A percentile compares a stretch with the other conserved stretches of the same genome.
Evolutionary conservation across 2,329 filamentous ascomycete genomes (phyloP).

Genomic region (Acrocalymma vagum): DNA sequence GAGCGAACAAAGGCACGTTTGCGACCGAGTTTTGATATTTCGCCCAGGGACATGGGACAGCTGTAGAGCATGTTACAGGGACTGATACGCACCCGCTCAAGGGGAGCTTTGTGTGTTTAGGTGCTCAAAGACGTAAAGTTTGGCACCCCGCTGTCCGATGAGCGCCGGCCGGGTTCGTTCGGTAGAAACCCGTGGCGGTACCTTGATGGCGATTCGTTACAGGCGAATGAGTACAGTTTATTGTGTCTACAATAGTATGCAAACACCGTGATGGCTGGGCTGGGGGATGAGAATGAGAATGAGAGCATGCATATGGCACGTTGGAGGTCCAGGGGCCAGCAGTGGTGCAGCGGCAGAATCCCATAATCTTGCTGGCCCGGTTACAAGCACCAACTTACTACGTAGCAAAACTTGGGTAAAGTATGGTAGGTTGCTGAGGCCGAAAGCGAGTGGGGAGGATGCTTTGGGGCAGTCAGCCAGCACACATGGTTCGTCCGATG

Average conservation of each 20-base stretch:
- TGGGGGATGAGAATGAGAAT: no score
- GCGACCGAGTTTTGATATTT: conserved; percentile 28
- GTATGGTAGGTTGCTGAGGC: no score
- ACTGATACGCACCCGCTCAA: conserved; percentile 29
- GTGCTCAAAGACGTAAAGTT: conserved; percentile 18
- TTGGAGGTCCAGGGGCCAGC: no score
- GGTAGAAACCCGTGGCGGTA: conserved; percentile 14
- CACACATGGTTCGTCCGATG: conserved; percentile 33
- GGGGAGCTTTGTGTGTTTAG: conserved; percentile 6
- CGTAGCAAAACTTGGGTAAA: no score
- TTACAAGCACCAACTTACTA: no score
- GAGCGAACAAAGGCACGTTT: conserved; percentile 21
- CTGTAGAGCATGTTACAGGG: conserved; percentile 20
- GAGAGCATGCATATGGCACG: no score
- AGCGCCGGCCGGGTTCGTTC: no score
- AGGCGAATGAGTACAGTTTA: no score
- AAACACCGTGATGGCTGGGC: conserved; percentile 31
- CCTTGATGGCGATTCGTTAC: conserved; percentile 32
- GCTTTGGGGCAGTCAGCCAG: conserved; percentile 33
- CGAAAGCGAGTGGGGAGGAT: conserved; percentile 24
- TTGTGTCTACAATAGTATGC: no score
- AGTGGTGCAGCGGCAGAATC: conserved; percentile 24
- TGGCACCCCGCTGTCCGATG: conserved; percentile 29
- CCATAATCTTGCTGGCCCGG: no score
- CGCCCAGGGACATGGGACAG: conserved; percentile 16